A percentile compares a stretch with the other conserved stretches of the same genome.
Conservation (phyloP, 2,329 filamentous ascomycete species). For the Metarhizium sp. region DNA sequence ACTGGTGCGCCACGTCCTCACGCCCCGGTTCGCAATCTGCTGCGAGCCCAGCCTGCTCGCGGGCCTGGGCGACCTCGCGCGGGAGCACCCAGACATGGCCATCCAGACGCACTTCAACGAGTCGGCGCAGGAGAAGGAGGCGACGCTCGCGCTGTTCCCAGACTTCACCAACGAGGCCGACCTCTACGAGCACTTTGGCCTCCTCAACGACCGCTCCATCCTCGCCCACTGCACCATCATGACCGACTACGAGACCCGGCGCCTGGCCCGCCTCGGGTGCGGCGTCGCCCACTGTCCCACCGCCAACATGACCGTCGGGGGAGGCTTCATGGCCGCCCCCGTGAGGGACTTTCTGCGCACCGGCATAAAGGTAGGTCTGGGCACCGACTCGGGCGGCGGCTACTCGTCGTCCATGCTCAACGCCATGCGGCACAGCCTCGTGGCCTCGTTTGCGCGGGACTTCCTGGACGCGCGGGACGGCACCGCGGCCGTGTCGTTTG, state of each 20-base stretch:
- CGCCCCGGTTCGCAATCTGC: slow-evolving; percentile 52
- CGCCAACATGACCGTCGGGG: slow-evolving; percentile 53
- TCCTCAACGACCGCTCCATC: slow-evolving; percentile 47
- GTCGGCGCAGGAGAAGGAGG: slow-evolving; percentile 47
- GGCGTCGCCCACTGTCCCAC: slow-evolving; percentile 57
- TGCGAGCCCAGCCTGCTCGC: slow-evolving; percentile 44
- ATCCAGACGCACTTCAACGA: slow-evolving; percentile 64
- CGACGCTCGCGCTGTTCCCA: slow-evolving; percentile 47
- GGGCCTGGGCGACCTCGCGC: slow-evolving; percentile 45
- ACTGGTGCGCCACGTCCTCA: slow-evolving; percentile 42
- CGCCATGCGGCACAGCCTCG: slow-evolving; percentile 47
- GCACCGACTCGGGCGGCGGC: slow-evolving; percentile 55
- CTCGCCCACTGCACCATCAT: slow-evolving; percentile 60
- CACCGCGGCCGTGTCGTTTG: slow-evolving; percentile 29
- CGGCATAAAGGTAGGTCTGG: slow-evolving; percentile 56
- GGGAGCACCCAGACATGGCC: slow-evolving; percentile 35
- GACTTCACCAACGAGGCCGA: slow-evolving; percentile 47
- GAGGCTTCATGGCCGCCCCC: slow-evolving; percentile 53
- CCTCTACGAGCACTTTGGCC: slow-evolving; percentile 44
- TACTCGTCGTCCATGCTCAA: slow-evolving; percentile 52
- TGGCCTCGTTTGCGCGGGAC: slow-evolving; percentile 41
- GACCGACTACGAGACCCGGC: slow-evolving; percentile 42
- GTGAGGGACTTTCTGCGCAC: slow-evolving; percentile 46
- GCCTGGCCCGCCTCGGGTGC: slow-evolving; percentile 37
- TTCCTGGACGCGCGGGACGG: slow-evolving; percentile 32